Evolutionary conservation across 441 rosid species (phyloP).

Genomic region (Euphorbia schlechtendalii): DNA sequence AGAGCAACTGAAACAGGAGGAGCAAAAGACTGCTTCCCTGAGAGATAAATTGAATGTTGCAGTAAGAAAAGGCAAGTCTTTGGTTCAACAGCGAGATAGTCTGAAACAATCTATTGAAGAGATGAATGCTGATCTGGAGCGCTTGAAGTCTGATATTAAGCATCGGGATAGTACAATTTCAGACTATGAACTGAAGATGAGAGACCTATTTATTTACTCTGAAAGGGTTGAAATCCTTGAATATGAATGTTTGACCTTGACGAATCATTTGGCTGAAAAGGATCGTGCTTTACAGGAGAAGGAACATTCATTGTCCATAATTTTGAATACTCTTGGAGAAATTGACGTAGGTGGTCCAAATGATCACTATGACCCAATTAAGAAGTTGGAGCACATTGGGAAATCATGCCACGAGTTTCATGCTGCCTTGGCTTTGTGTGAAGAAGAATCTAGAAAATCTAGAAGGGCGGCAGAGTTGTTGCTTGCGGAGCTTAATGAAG

Average conservation of each 20-base stretch:
- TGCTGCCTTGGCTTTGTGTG: slow-evolving; percentile 48
- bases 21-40: slow-evolving; percentile 72
- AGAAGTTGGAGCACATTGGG: slow-evolving; percentile 57
- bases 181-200: slow-evolving; percentile 54
- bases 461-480: slow-evolving; percentile 89
- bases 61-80: slow-evolving; percentile 93
- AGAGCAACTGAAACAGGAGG: slow-evolving; percentile 69
- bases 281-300: slow-evolving; percentile 60
- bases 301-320: slow-evolving; percentile 42
- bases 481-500: slow-evolving; percentile 94
- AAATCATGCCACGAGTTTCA: slow-evolving; percentile 52
- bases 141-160: slow-evolving; percentile 61
- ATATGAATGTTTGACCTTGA: slow-evolving; percentile 57
- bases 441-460: slow-evolving; percentile 79
- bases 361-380: slow-evolving; percentile 44
- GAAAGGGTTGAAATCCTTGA: slow-evolving; percentile 54
- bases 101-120: slow-evolving; percentile 79
- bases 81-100: slow-evolving; percentile 89
- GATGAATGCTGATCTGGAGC: slow-evolving; percentile 56
- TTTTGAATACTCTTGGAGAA: slow-evolving; percentile 44
- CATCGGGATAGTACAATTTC: slow-evolving; percentile 45
- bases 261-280: slow-evolving; percentile 57
- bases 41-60: slow-evolving; percentile 95
- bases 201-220: slow-evolving; percentile 49
- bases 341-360: slow-evolving; percentile 61